These are phyloP conservation scores for Phyllachora maydis DNA, from an alignment of 2,329 filamentous ascomycete genomes.

Conservation along the genomic window DNA sequence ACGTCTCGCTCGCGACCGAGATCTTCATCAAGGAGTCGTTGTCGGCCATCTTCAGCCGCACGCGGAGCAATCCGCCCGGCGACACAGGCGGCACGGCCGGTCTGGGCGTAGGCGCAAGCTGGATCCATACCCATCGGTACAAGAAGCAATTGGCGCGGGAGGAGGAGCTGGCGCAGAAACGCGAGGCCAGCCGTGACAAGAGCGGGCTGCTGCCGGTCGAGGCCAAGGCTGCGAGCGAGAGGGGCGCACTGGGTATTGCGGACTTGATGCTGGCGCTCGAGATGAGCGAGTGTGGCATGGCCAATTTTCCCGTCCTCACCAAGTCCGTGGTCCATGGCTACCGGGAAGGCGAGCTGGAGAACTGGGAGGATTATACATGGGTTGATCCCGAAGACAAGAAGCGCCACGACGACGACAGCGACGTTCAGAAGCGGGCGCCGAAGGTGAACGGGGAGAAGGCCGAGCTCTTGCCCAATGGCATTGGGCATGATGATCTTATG, in stretches of 20 bases:
- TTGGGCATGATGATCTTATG: constrained; percentile 29
- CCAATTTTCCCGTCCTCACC: constrained; percentile 56
- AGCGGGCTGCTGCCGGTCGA: constrained; percentile 66
- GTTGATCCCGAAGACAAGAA: constrained; percentile 16
- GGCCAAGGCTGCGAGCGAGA: constrained; percentile 51
- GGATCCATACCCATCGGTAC: constrained; percentile 66
- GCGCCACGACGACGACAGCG: constrained; percentile 10
- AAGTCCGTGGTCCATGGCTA: constrained; percentile 51
- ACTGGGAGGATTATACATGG: constrained; percentile 39
- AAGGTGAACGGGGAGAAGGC: constrained; percentile 15
- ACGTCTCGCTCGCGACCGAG: constrained; percentile 45
- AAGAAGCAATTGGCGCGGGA: constrained; percentile 54
- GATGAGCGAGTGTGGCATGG: constrained; percentile 55
- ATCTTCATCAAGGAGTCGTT: constrained; percentile 47
- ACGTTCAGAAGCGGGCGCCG: too few species aligned
- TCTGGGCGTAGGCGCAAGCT: constrained; percentile 43
- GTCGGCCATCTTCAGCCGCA: constrained; percentile 40
- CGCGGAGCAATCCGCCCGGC: constrained; percentile 42
- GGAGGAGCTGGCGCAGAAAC: constrained; percentile 51
- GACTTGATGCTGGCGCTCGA: constrained; percentile 61
- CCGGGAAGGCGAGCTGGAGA: constrained; percentile 56
- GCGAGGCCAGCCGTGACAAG: constrained; percentile 54
- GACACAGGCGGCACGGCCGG: constrained; percentile 39
- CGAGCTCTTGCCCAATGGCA: constrained; percentile 22
- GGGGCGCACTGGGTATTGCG: constrained; percentile 53